A percentile compares a stretch with the other conserved stretches of the same genome.
phyloP scores from a whole-genome alignment of 2,329 filamentous ascomycete species.

The Thelonectria olida region DNA sequence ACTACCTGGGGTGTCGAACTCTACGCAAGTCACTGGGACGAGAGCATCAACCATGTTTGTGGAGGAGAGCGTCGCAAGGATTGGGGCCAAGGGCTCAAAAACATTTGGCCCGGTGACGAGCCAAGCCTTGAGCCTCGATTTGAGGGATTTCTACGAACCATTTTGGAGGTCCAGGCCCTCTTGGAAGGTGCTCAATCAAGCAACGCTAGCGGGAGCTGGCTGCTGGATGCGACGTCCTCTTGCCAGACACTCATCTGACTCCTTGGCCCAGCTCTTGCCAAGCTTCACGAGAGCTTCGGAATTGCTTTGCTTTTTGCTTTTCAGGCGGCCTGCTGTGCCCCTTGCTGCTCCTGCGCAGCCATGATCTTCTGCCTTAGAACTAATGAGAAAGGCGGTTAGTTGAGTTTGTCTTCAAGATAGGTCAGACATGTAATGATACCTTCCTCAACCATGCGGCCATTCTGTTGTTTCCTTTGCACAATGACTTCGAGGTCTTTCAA shows the following conservation, averaged over 20 bases:
- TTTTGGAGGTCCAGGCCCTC: constrained; percentile 44
- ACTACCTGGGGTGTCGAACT: constrained; percentile 45
- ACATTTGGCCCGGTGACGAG: constrained; percentile 46
- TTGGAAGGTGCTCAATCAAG: constrained; percentile 29
- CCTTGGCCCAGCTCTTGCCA: background rate
- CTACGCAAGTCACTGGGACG: constrained; percentile 49
- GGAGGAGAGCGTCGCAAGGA: constrained; percentile 39
- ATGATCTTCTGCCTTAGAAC: constrained; percentile 57
- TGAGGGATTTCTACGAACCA: constrained; percentile 40
- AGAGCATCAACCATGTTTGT: constrained; percentile 42
- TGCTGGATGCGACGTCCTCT: constrained; percentile 11
- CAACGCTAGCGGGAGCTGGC: constrained; percentile 16
- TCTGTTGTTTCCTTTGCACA: constrained; percentile 79
- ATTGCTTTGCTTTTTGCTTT: background rate
- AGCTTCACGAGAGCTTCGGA: background rate
- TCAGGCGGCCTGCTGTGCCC: constrained; percentile 33
- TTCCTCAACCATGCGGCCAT: constrained; percentile 88
- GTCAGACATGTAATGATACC: constrained; percentile 56
- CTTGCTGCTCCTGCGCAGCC: constrained; percentile 45
- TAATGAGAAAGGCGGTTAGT: constrained; percentile 39
- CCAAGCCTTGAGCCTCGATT: constrained; percentile 40
- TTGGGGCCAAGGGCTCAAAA: constrained; percentile 42
- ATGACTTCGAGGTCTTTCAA: constrained; percentile 67
- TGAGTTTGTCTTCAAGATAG: constrained; percentile 49
- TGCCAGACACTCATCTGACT: constrained; percentile 1